Evolutionary conservation across 2,329 filamentous ascomycete genomes (phyloP).

Genomic region (Zymoseptoria passerinii): DNA sequence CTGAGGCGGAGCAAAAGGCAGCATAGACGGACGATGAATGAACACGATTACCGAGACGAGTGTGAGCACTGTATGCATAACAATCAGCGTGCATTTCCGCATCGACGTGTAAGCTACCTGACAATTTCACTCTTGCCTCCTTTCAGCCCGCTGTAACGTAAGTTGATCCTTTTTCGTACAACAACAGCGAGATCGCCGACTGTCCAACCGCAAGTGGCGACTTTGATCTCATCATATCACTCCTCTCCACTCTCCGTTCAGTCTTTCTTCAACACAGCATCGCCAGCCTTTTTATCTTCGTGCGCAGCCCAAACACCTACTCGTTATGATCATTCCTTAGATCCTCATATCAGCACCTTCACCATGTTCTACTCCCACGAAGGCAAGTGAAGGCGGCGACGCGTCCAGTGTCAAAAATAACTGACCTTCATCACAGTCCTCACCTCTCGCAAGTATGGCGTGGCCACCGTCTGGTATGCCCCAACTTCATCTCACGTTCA

Average conservation of each 20-base stretch:
- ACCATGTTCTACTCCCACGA: slow-evolving; percentile 94
- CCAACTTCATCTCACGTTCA: background rate
- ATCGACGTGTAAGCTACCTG: background rate
- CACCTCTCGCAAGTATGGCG: slow-evolving; percentile 77
- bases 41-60: background rate
- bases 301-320: background rate
- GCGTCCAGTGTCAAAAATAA: background rate
- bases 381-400: slow-evolving; percentile 47
- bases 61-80: background rate
- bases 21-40: background rate
- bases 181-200: background rate
- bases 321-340: background rate
- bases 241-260: background rate
- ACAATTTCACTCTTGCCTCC: background rate
- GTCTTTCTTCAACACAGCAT: background rate
- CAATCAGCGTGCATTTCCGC: background rate
- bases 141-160: background rate
- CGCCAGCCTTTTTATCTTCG: background rate
- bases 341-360: slow-evolving; percentile 1
- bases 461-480: slow-evolving; percentile 80
- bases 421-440: slow-evolving; percentile 50
- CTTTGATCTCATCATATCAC: background rate
- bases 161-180: background rate
- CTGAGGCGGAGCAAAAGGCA: slow-evolving; percentile 6
- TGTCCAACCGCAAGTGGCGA: background rate